Percentiles rank a stretch among this genome's conserved stretches.
Conservation (phyloP, 257 asterid genomes). For the Solanum okadae region DNA sequence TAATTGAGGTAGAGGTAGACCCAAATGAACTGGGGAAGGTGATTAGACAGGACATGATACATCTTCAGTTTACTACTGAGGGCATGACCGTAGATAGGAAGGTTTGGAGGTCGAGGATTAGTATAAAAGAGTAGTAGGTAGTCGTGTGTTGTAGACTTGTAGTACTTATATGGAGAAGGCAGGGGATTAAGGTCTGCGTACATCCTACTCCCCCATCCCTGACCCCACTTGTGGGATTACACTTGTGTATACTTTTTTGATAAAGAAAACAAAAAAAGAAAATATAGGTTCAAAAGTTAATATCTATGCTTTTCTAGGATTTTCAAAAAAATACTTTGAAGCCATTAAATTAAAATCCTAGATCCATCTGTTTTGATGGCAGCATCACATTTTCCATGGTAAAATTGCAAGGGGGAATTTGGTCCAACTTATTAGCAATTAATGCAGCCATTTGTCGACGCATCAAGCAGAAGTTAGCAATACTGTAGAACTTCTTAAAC, state of each 20-base stretch:
- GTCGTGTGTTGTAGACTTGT: neutral
- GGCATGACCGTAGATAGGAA: neutral
- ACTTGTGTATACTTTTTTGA: neutral
- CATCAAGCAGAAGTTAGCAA: neutral
- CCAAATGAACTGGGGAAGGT: neutral
- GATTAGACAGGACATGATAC: neutral
- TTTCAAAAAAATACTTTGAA: neutral
- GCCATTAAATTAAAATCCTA: neutral
- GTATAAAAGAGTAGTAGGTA: neutral
- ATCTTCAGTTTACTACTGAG: neutral
- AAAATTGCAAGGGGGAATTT: neutral
- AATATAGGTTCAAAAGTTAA: neutral
- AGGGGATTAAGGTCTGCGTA: neutral
- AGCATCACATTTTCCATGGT: neutral
- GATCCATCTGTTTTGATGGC: neutral
- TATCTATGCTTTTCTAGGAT: neutral
- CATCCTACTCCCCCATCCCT: neutral
- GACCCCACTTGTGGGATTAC: neutral
- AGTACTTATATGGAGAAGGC: neutral
- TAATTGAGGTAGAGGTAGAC: neutral
- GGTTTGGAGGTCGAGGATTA: neutral
- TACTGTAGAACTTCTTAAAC: neutral
- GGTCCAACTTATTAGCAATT: neutral
- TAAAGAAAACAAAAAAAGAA: neutral
- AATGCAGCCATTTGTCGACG: neutral